These are phyloP conservation scores for Mortierella sp. DNA, from an alignment of 371 early-diverging fungal genomes.

Conservation along the genomic window DNA sequence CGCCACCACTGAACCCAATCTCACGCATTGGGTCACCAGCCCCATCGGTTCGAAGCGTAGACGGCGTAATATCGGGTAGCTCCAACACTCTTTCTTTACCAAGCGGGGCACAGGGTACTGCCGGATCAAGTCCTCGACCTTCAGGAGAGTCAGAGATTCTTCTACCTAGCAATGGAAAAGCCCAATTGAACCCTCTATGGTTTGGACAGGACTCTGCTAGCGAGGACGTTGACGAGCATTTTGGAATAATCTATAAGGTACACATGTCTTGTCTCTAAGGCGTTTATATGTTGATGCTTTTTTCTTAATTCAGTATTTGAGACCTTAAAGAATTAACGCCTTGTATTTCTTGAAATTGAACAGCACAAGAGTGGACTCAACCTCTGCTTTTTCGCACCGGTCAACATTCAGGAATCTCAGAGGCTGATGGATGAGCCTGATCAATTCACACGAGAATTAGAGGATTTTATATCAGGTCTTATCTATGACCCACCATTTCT, in stretches of 20 bases:
- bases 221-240: slow-evolving; percentile 59
- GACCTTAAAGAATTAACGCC: no score
- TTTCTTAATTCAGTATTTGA: background rate
- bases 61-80: slow-evolving; percentile 14
- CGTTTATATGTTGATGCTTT: background rate
- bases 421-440: slow-evolving; percentile 35
- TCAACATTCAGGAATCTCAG: slow-evolving; percentile 18
- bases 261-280: background rate
- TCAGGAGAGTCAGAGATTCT: slow-evolving; percentile 38
- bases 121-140: slow-evolving; percentile 46
- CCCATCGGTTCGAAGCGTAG: slow-evolving; percentile 46
- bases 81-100: background rate
- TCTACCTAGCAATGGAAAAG: slow-evolving; percentile 23
- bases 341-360: background rate
- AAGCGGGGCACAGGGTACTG: background rate
- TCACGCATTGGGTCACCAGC: slow-evolving; percentile 49
- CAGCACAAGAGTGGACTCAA: slow-evolving; percentile 54
- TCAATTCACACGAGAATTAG: slow-evolving; percentile 35
- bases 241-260: slow-evolving; percentile 69
- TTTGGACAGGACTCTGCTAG: slow-evolving; percentile 39
- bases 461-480: slow-evolving; percentile 27
- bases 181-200: slow-evolving; percentile 44
- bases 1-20: slow-evolving; percentile 41
- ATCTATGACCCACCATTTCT: slow-evolving; percentile 26
- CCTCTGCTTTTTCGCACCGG: slow-evolving; percentile 40